A percentile compares a stretch with the other conserved stretches of the same genome.
Conservation (phyloP, 495 filamentous ascomycete species). For the Aspergillus cavernicola region DNA sequence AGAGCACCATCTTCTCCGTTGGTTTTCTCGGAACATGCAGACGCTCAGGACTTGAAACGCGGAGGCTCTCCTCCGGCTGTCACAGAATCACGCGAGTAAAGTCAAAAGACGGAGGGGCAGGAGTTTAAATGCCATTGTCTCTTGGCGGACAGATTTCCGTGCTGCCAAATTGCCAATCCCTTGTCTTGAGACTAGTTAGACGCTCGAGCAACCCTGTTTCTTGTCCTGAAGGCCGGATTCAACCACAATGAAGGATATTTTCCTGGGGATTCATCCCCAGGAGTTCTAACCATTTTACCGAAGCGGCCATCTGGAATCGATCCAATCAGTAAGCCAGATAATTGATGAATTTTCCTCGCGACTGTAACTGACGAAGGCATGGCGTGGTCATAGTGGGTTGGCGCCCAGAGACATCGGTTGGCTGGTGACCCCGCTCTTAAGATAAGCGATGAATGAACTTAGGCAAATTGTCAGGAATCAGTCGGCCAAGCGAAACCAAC, state of each 20-base stretch:
- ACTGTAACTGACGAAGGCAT: not conserved
- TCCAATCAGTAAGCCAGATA: not conserved
- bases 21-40: not conserved
- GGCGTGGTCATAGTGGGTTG: constrained; percentile 5
- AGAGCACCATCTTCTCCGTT: constrained; percentile 37
- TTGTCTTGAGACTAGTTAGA: not conserved
- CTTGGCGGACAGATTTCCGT: not conserved
- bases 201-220: not conserved
- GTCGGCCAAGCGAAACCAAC: too few relatives aligned
- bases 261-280: not conserved
- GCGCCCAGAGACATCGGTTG: constrained; percentile 1
- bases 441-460: not conserved
- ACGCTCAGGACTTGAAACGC: not conserved
- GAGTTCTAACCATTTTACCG: not conserved
- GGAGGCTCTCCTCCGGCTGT: not conserved
- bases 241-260: not conserved
- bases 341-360: not conserved
- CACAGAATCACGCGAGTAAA: not conserved
- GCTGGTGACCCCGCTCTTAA: not conserved
- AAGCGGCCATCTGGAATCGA: not conserved
- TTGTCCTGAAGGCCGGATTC: not conserved
- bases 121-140: constrained; percentile 2
- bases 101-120: not conserved
- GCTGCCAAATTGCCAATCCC: not conserved
- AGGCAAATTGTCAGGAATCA: too few relatives aligned